Conservation (phyloP, 805 yeast genomes). For the Candida argentea region DNA sequence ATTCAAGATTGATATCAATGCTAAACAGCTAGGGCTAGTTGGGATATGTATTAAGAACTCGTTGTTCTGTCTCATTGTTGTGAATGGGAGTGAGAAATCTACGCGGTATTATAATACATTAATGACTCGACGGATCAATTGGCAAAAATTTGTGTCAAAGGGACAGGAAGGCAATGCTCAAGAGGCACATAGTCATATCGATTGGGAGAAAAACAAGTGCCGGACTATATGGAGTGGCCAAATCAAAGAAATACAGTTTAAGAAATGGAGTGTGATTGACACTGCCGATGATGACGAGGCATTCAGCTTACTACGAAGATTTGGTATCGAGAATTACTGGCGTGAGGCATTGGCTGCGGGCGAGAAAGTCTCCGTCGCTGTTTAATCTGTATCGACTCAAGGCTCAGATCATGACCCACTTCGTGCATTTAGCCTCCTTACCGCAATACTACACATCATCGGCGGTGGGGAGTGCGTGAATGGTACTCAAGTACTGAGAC, state of each 20-base stretch:
- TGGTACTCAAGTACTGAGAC: no score
- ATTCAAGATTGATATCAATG: slow-evolving; percentile 71
- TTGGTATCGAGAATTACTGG: slow-evolving; percentile 54
- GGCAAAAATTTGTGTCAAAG: no score
- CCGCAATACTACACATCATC: no score
- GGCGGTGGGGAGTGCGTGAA: no score
- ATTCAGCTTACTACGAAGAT: slow-evolving; percentile 35
- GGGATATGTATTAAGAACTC: slow-evolving; percentile 51
- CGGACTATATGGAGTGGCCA: slow-evolving; percentile 65
- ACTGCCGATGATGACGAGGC: slow-evolving; percentile 44
- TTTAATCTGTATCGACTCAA: no score
- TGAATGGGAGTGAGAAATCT: slow-evolving; percentile 63
- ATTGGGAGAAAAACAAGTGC: slow-evolving; percentile 36
- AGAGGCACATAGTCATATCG: slow-evolving; percentile 8
- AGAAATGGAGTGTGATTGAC: slow-evolving; percentile 58
- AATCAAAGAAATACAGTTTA: slow-evolving; percentile 41
- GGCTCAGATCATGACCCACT: slow-evolving; percentile 1
- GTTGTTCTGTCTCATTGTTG: slow-evolving; percentile 48
- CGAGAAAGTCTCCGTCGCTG: neutral
- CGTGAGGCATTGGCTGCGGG: slow-evolving; percentile 14
- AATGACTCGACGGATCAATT: slow-evolving; percentile 50
- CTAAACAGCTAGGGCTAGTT: slow-evolving; percentile 54
- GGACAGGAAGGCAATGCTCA: no score
- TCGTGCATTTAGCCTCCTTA: no score
- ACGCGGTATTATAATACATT: slow-evolving; percentile 55